Base-by-base conservation (phyloP, 345 rosid genomes). In the Fremontodendron californicum region DNA sequence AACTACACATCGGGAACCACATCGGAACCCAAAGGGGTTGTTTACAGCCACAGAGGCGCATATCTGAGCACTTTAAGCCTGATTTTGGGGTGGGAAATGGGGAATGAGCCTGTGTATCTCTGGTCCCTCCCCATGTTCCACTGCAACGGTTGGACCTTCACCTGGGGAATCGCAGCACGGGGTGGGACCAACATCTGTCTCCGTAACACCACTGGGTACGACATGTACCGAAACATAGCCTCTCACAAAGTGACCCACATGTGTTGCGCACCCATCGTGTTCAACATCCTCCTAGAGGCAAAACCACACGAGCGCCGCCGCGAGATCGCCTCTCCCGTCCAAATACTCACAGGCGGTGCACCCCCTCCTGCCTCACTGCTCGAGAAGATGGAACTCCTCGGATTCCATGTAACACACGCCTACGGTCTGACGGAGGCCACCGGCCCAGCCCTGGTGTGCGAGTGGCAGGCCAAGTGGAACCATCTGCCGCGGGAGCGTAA, bases 101-200 rank as follows among this genome's bases (percentile, higher is more conserved):
- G 86, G 35, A 74, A 18, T 15, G 90, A 81, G 72, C 92, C 93
- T 2, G 92, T 93, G 0, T 93, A 91, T 45, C 80, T 93, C 0
- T 93, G 96, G 96, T 83, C 94, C 0, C 91, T 93, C 1, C 98
- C 97, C 0, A 93, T 90, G 93, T 91, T 90, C 78, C 97, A 93
- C 63, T 91, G 93, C 69, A 91, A 91, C 39, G 98, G 98, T 0
- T 91, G 97, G 98, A 87, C 92, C 13, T 93, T 91, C 80, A 83
- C 96, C 0, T 93, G 97, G 97, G 89, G 92, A 0, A 37, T 83
- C 1, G 92, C 94, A 0, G 98, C 97, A 0, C 86, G 87, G 0
- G 98, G 98, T 1, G 98, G 97, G 15, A 88, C 93, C 72, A 93
- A 87, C 31, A 83, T 90, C 2, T 93, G 97, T 74, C 21, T 93